Base-by-base conservation (phyloP, 805 yeast genomes). In the Candida odintsovae region DNA sequence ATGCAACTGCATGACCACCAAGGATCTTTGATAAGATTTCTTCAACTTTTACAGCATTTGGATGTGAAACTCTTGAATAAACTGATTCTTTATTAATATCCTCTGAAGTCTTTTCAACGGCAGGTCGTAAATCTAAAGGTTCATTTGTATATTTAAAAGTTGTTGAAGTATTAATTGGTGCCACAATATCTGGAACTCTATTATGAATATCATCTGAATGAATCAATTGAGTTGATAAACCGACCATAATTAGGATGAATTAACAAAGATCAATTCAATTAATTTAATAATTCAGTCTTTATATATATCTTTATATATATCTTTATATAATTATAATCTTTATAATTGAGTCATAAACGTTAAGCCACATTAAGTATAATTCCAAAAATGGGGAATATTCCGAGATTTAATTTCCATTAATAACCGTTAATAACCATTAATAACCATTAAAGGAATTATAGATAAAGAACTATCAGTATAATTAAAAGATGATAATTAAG, bases 131-230 rank as follows among this genome's bases (percentile, higher is more conserved):
- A 21, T 80, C 68, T 0, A 61, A 69, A 1, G 90, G 89, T 50
- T 86, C 76, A 3, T 71, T 62, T 25, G 76, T 65, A 64, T 90
- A 90, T 45, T 78, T 72, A 64, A 70, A 90, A 1, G 96, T 90
- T 1, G 97, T 85, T 2, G 94, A 65, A 4, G 87, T 83, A 51
- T 86, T 86, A 49, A 90, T 82, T 21, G 97, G 95, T 7, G 92
- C 82, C 1, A 83, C 75, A 21, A 84, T 83, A 56, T 85, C 90
- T 0, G 75, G 58, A 6, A 80, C 86, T 51, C 86, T 67, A 49
- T 73, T 68, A 28, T 71, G 58, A 23, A 56, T 50, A 54, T 84
- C 88, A 51, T 87, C 96, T 0, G 80, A 90, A 59, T 90, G 97
- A 43, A 90, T 73, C 11, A 78, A 60, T 13, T 65, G 62, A 8